Percentiles rank a stretch among this genome's conserved stretches.
Evolutionary conservation across 345 rosid species (phyloP).

Genomic region (Murraya paniculata): DNA sequence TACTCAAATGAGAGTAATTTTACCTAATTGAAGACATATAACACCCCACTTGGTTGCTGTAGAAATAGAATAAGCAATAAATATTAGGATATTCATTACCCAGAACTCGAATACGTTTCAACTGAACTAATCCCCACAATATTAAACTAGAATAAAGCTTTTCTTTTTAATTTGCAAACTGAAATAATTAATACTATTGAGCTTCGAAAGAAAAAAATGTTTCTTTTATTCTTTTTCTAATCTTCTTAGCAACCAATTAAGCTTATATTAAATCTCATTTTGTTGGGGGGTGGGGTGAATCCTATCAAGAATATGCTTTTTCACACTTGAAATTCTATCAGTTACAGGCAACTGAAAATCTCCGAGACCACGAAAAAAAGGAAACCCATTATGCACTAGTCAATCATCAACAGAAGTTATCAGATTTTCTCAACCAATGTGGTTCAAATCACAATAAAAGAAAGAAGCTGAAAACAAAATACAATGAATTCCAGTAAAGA

Average conservation of each 20-base stretch:
- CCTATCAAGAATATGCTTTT: not conserved
- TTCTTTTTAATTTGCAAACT: not conserved
- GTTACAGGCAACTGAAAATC: not conserved
- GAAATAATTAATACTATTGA: not conserved
- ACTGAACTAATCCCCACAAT: not conserved
- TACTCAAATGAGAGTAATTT: not conserved
- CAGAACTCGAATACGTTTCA: not conserved
- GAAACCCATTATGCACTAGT: not conserved
- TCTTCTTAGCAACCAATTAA: not conserved
- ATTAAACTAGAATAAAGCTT: not conserved
- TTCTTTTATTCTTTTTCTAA: not conserved
- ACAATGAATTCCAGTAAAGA: conserved; percentile 3
- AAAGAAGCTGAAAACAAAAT: not conserved
- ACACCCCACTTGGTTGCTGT: not conserved
- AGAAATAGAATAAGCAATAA: not conserved
- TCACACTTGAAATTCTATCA: not conserved
- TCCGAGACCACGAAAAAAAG: not conserved
- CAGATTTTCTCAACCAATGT: not conserved
- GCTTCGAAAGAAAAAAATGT: not conserved
- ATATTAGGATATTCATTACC: not conserved
- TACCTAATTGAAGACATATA: not conserved
- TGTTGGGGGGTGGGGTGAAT: not conserved
- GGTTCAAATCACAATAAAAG: not conserved
- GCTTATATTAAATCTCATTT: not conserved
- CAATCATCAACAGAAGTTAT: not conserved